phyloP scores from a whole-genome alignment of 495 filamentous ascomycete species.

The Aspergillus affinis region DNA sequence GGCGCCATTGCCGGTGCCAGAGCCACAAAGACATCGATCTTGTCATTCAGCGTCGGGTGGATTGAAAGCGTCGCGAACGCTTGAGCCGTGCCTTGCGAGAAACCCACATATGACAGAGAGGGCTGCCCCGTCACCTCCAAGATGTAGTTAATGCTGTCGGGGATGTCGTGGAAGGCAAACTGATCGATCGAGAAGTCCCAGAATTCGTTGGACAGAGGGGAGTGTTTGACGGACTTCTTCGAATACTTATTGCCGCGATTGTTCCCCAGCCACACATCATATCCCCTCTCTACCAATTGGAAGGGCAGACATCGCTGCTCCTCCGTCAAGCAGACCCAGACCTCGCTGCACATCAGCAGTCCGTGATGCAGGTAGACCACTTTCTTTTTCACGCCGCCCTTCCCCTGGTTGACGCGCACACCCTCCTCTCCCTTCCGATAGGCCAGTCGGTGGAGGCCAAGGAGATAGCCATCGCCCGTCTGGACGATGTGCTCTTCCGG shows the following conservation, averaged over 20 bases:
- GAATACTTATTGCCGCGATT: constrained; percentile 99
- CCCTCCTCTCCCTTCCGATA: constrained; percentile 80
- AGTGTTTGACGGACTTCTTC: constrained; percentile 77
- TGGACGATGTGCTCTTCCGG: constrained; percentile 96
- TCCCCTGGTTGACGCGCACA: constrained; percentile 65
- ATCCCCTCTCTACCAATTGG: constrained; percentile 83
- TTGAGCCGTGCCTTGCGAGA: constrained; percentile 95
- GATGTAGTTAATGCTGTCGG: constrained; percentile 89
- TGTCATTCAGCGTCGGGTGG: constrained; percentile 87
- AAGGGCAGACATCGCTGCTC: constrained; percentile 84
- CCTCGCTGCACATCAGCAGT: constrained; percentile 97
- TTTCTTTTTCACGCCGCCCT: constrained; percentile 70
- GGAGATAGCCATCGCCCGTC: constrained; percentile 89
- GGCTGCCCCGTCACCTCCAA: constrained; percentile 76
- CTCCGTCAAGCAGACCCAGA: constrained; percentile 93
- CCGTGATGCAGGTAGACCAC: constrained; percentile 96
- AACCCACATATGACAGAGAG: constrained; percentile 94
- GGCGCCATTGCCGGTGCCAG: constrained; percentile 96
- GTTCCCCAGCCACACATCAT: constrained; percentile 97
- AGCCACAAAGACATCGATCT: constrained; percentile 96
- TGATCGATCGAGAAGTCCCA: constrained; percentile 99
- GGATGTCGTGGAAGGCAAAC: constrained; percentile 97
- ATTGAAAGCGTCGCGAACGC: constrained; percentile 95
- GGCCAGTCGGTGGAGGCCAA: constrained; percentile 84
- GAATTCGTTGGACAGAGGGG: constrained; percentile 74